Evolutionary conservation across 2,329 filamentous ascomycete genomes (phyloP).

Genomic region (Fusarium paranaense): DNA sequence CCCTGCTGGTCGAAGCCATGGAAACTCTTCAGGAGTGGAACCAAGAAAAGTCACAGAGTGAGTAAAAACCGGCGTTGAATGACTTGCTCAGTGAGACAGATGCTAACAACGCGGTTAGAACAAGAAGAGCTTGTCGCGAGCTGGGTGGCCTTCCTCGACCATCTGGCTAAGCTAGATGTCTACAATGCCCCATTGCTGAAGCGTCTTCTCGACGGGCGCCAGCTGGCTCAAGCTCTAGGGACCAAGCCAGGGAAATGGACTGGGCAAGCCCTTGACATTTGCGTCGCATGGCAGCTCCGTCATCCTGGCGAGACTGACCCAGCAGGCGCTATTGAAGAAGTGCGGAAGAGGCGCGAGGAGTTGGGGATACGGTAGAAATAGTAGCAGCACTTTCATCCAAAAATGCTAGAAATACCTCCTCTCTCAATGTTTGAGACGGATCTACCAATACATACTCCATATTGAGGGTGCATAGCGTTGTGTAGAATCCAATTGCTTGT

Average conservation of each 20-base stretch:
- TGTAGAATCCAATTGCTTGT: not conserved
- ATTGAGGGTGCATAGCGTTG: not conserved
- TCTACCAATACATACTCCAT: not conserved
- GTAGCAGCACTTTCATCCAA: not conserved
- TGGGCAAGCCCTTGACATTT: slow-evolving; percentile 79
- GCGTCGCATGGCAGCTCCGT: slow-evolving; percentile 89
- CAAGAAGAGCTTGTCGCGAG: slow-evolving; percentile 58
- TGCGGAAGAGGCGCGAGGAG: slow-evolving; percentile 63
- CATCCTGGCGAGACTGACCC: slow-evolving; percentile 76
- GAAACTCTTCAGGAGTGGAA: slow-evolving; percentile 52
- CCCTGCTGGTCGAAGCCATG: slow-evolving; percentile 73
- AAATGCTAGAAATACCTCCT: not conserved
- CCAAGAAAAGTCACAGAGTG: slow-evolving; percentile 49
- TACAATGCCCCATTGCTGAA: slow-evolving; percentile 69
- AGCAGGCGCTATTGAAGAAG: slow-evolving; percentile 69
- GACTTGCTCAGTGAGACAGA: not conserved
- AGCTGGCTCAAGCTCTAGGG: slow-evolving; percentile 75
- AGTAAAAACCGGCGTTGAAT: slow-evolving; percentile 46
- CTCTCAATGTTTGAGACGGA: not conserved
- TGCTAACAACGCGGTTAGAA: slow-evolving; percentile 47
- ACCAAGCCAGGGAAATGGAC: slow-evolving; percentile 88
- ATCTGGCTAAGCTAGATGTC: slow-evolving; percentile 65
- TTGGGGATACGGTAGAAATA: slow-evolving; percentile 54
- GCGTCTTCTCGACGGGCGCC: slow-evolving; percentile 78
- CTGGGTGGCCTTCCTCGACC: slow-evolving; percentile 68